These are phyloP conservation scores for Incumbomyces delicatus DNA, from an alignment of 2,329 filamentous ascomycete genomes.

Conservation along the genomic window DNA sequence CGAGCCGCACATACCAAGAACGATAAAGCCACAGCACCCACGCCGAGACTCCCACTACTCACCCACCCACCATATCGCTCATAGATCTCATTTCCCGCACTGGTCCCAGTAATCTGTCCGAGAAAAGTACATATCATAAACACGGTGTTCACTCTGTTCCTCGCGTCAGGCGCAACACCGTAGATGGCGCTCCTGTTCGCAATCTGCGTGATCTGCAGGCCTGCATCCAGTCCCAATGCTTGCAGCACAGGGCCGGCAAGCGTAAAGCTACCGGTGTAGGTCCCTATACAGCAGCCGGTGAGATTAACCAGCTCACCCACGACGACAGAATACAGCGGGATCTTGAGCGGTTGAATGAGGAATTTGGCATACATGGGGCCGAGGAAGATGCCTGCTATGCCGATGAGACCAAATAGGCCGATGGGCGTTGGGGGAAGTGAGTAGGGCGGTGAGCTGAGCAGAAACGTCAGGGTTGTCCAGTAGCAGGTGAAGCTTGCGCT, in stretches of 20 bases:
- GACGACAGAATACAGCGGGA: conserved; percentile 58
- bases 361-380: conserved; percentile 60
- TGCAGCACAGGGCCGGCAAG: conserved; percentile 65
- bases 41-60: conserved; percentile 45
- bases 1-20: conserved; percentile 30
- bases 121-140: conserved; percentile 71
- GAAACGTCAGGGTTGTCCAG: conserved; percentile 71
- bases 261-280: conserved; percentile 55
- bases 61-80: conserved; percentile 52
- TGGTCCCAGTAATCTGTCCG: conserved; percentile 63
- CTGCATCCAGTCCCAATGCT: conserved; percentile 60
- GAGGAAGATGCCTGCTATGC: conserved; percentile 57
- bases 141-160: conserved; percentile 69
- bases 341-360: conserved; percentile 57
- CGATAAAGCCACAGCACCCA: conserved; percentile 44
- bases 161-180: conserved; percentile 56
- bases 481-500: conserved; percentile 55
- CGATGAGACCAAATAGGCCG: conserved; percentile 69
- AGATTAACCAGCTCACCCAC: conserved; percentile 52
- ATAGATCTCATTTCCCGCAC: conserved; percentile 49
- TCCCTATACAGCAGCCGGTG: conserved; percentile 55
- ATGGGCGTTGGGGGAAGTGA: conserved; percentile 58
- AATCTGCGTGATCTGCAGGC: conserved; percentile 63
- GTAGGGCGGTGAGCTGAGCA: conserved; percentile 62
- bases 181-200: conserved; percentile 65